phyloP scores from a whole-genome alignment of 1,284 basidiomycete genomes.

The Trichosporon coremiiforme region DNA sequence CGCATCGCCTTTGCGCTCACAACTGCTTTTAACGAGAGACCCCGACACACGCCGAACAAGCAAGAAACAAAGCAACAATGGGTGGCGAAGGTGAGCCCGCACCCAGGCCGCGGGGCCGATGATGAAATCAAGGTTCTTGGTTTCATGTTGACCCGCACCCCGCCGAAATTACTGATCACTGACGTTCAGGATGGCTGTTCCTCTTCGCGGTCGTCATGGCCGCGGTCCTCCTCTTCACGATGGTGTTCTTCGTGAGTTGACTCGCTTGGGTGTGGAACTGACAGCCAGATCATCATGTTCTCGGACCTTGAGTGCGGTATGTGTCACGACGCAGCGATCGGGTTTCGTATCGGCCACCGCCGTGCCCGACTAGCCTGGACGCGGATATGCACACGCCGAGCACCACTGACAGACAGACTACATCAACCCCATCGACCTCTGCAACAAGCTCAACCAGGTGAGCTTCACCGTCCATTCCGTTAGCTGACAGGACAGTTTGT shows the following conservation, averaged over 20 bases:
- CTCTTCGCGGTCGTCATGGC: slow-evolving; percentile 90
- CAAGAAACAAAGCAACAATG: slow-evolving; percentile 40
- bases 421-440: slow-evolving; percentile 99
- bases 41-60: slow-evolving; percentile 5
- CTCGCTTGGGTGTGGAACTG: slow-evolving; percentile 14
- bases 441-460: slow-evolving; percentile 99
- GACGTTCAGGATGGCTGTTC: slow-evolving; percentile 79
- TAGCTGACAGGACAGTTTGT: slow-evolving; percentile 72
- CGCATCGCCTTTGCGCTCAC: background rate
- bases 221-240: slow-evolving; percentile 89
- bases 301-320: slow-evolving; percentile 86
- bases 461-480: slow-evolving; percentile 29
- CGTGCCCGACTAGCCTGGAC: background rate
- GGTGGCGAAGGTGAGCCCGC: slow-evolving; percentile 50
- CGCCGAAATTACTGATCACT: slow-evolving; percentile 3
- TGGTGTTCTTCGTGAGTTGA: slow-evolving; percentile 92
- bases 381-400: background rate
- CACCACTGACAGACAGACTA: slow-evolving; percentile 64
- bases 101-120: background rate
- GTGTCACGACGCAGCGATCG: slow-evolving; percentile 36
- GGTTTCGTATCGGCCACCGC: slow-evolving; percentile 1
- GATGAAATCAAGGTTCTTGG: background rate
- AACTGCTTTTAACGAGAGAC: background rate
- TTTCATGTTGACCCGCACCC: slow-evolving; percentile 3
- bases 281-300: slow-evolving; percentile 95